These are phyloP conservation scores for Achaetomiella virescens DNA, from an alignment of 495 filamentous ascomycete species.

Conservation along the genomic window DNA sequence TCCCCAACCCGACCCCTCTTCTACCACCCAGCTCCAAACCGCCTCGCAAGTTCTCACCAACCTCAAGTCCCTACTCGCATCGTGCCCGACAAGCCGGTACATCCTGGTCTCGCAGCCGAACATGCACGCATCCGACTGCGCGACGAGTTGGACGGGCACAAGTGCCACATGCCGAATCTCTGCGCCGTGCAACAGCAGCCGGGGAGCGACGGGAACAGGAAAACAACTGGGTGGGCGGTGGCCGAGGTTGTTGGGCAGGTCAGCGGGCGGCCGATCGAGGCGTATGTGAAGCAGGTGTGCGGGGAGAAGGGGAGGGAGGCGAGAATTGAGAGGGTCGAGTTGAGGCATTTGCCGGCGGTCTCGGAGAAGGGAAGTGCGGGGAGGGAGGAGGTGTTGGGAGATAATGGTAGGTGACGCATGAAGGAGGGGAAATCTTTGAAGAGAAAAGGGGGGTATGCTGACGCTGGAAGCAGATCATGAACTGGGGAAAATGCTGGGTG, in stretches of 20 bases:
- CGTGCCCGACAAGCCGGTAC: conserved; percentile 73
- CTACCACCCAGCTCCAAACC: conserved; percentile 39
- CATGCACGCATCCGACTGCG: conserved; percentile 61
- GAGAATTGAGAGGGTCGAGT: conserved; percentile 46
- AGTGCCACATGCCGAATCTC: conserved; percentile 28
- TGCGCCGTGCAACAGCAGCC: conserved; percentile 23
- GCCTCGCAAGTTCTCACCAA: conserved; percentile 32
- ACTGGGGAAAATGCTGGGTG: conserved; percentile 32
- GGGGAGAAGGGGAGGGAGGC: conserved; percentile 29
- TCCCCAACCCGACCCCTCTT: conserved; percentile 15
- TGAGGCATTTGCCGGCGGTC: conserved; percentile 38
- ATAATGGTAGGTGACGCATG: conserved; percentile 65
- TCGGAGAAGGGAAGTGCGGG: conserved; percentile 41
- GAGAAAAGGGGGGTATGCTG: too few relatives aligned
- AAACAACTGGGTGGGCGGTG: conserved; percentile 36
- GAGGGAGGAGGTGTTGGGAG: conserved; percentile 52
- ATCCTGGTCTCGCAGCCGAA: conserved; percentile 76
- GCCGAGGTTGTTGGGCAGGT: conserved; percentile 59
- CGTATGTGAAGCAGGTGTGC: conserved; percentile 30
- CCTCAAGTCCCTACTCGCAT: conserved; percentile 45
- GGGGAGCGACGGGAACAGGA: conserved; percentile 15
- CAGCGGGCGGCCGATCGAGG: conserved; percentile 34
- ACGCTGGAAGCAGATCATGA: conserved; percentile 32
- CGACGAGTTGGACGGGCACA: conserved; percentile 19
- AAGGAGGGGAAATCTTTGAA: too few relatives aligned